phyloP scores from a whole-genome alignment of 176 grass and related monocot species.

The Avena sativa region DNA sequence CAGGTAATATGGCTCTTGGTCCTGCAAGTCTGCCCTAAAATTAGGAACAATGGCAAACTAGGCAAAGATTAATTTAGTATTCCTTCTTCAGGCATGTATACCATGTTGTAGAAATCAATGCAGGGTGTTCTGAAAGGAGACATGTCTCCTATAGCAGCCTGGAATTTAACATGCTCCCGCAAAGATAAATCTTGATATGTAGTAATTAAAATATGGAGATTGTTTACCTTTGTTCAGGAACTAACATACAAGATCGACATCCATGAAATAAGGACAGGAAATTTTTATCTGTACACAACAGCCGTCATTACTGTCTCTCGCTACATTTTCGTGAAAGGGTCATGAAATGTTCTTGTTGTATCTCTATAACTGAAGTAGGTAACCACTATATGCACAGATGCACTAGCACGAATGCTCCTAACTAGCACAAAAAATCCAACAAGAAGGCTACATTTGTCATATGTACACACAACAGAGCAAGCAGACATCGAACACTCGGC shows the following conservation, averaged over 20 bases:
- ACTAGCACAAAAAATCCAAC: conserved; percentile 21
- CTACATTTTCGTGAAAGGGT: neutral
- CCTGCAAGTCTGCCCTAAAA: conserved; percentile 28
- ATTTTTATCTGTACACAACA: neutral
- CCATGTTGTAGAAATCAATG: conserved; percentile 33
- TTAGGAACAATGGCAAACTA: conserved; percentile 37
- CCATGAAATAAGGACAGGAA: neutral
- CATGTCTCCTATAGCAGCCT: neutral
- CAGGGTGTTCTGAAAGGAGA: neutral
- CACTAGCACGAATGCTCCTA: conserved; percentile 18
- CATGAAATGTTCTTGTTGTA: conserved; percentile 17
- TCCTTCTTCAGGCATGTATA: conserved; percentile 4
- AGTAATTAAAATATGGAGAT: neutral
- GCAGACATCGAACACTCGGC: neutral
- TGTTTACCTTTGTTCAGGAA: neutral
- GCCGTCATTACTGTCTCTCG: neutral
- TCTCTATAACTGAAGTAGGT: conserved; percentile 2
- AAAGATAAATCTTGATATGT: neutral
- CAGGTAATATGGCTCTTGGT: conserved; percentile 1
- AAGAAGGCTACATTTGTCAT: conserved; percentile 43
- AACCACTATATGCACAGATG: neutral
- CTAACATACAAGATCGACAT: neutral
- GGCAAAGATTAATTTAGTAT: conserved; percentile 44
- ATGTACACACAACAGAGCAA: conserved; percentile 42
- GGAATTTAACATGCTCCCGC: neutral